phyloP scores from a whole-genome alignment of 2,329 filamentous ascomycete genomes.

The Coniochaeta sp. region DNA sequence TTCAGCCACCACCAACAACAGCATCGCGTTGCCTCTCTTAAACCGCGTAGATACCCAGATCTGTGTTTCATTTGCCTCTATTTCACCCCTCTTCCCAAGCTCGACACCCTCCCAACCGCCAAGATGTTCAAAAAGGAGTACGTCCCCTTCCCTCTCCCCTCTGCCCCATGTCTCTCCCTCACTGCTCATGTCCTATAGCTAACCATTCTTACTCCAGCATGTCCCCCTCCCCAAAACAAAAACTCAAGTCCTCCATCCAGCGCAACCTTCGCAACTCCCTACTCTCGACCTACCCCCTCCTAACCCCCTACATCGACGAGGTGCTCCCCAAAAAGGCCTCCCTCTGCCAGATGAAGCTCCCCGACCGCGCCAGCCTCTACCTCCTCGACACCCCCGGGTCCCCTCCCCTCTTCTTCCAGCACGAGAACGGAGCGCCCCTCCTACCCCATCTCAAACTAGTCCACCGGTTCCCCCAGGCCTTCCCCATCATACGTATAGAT shows the following conservation, averaged over 20 bases:
- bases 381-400: constrained; percentile 55
- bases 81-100: background rate
- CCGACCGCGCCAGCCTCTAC: constrained; percentile 86
- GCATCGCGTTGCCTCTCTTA: background rate
- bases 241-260: constrained; percentile 95
- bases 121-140: constrained; percentile 95
- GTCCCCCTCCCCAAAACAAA: constrained; percentile 73
- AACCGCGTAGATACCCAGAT: background rate
- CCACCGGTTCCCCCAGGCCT: constrained; percentile 79
- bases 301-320: constrained; percentile 85
- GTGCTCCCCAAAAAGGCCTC: constrained; percentile 93
- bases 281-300: constrained; percentile 75
- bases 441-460: constrained; percentile 85
- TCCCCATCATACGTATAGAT: constrained; percentile 84
- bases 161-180: background rate
- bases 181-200: constrained; percentile 8
- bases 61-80: background rate
- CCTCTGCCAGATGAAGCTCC: constrained; percentile 84
- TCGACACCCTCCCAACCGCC: constrained; percentile 12
- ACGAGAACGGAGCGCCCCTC: constrained; percentile 61
- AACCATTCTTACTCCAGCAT: constrained; percentile 46
- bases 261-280: constrained; percentile 78
- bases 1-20: constrained; percentile 1
- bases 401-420: constrained; percentile 85
- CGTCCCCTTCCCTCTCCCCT: constrained; percentile 22